A percentile compares a stretch with the other conserved stretches of the same genome.
phyloP scores from a whole-genome alignment of 768 basidiomycete genomes.

The Calocybe indica region DNA sequence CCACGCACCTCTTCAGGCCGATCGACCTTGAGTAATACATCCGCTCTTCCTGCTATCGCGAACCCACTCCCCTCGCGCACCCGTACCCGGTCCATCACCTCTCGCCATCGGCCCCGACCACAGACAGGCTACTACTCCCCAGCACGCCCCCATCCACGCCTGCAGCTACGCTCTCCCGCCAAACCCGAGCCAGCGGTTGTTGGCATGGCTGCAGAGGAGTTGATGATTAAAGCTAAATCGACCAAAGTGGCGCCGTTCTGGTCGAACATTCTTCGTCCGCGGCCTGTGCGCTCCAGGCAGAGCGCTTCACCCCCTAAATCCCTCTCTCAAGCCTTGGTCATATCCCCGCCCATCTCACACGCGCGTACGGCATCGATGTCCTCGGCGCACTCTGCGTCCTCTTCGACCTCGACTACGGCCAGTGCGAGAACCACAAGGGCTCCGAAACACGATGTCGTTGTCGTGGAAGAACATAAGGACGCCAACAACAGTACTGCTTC shows the following conservation, averaged over 20 bases:
- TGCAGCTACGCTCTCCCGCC: slow-evolving; percentile 14
- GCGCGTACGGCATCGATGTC: slow-evolving; percentile 15
- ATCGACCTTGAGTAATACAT: slow-evolving; percentile 10
- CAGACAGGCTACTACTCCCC: slow-evolving; percentile 21
- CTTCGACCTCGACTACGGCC: slow-evolving; percentile 10
- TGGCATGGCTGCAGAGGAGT: too few species aligned
- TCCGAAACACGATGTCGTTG: too few species aligned
- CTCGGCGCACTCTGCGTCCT: slow-evolving; percentile 15
- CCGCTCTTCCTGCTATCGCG: slow-evolving; percentile 17
- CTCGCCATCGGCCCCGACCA: slow-evolving; percentile 18
- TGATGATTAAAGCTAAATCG: too few species aligned
- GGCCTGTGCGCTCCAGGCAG: slow-evolving; percentile 19
- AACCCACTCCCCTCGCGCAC: slow-evolving; percentile 14
- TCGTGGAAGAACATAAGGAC: too few species aligned
- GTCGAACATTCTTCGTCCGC: slow-evolving; percentile 29
- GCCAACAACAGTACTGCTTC: too few species aligned
- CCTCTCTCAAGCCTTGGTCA: slow-evolving; percentile 22
- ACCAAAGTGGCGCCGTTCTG: slow-evolving; percentile 25
- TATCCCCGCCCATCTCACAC: not conserved
- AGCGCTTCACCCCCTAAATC: slow-evolving; percentile 24
- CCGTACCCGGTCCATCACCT: slow-evolving; percentile 16
- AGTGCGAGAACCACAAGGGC: not conserved
- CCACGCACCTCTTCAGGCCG: slow-evolving; percentile 8
- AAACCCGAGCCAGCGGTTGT: not conserved
- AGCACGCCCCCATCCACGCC: slow-evolving; percentile 18